phyloP scores from a whole-genome alignment of 2,329 filamentous ascomycete species.

The Cladobotryum protrusum region DNA sequence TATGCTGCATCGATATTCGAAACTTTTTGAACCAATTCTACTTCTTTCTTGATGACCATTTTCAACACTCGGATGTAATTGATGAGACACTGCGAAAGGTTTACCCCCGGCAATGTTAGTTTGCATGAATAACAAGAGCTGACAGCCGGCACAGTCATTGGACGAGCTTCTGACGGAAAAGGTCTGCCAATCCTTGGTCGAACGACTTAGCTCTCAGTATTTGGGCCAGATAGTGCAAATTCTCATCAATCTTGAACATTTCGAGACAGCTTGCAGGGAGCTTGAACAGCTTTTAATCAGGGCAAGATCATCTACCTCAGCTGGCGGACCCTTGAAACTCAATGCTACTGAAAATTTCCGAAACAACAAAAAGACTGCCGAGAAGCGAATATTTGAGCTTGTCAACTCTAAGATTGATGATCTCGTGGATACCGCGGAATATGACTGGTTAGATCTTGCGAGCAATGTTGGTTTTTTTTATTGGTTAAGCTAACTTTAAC shows the following conservation, averaged over 20 bases:
- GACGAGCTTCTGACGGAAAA: constrained; percentile 90
- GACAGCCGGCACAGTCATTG: constrained; percentile 55
- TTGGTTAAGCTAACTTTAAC: constrained; percentile 15
- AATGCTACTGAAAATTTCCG: constrained; percentile 81
- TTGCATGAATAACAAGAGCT: background rate
- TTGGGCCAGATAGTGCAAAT: constrained; percentile 98
- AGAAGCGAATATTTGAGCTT: constrained; percentile 96
- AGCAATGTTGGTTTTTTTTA: background rate
- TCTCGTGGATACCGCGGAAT: constrained; percentile 92
- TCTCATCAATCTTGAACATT: constrained; percentile 93
- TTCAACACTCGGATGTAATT: constrained; percentile 82
- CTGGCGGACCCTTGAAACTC: constrained; percentile 72
- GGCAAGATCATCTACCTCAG: constrained; percentile 74
- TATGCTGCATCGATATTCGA: constrained; percentile 96
- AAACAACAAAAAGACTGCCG: constrained; percentile 88
- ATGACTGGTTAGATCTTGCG: constrained; percentile 64
- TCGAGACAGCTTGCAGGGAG: constrained; percentile 87
- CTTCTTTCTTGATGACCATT: constrained; percentile 94
- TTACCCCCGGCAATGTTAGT: constrained; percentile 7
- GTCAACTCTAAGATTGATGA: constrained; percentile 99
- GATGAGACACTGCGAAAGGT: constrained; percentile 83
- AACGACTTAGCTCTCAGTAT: constrained; percentile 85
- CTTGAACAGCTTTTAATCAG: constrained; percentile 80
- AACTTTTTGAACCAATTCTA: constrained; percentile 99
- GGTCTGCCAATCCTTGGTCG: constrained; percentile 84